Conservation (phyloP, 2,329 filamentous ascomycete genomes). For the Annulohypoxylon truncatum region DNA sequence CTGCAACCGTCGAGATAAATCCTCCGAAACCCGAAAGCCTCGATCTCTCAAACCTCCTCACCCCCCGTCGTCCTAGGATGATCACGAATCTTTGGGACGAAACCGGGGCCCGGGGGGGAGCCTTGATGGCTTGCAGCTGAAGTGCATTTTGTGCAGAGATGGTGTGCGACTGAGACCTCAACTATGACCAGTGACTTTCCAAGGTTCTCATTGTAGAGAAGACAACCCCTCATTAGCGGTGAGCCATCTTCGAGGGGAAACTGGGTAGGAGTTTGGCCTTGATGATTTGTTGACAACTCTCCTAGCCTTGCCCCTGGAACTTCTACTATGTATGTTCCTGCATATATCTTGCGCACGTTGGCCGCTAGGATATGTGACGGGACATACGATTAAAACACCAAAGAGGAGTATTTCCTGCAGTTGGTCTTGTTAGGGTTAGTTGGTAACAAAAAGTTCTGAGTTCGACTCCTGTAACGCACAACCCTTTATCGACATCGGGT, state of each 20-base stretch:
- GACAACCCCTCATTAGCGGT: constrained; percentile 5
- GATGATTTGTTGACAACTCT: not conserved
- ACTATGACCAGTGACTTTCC: constrained; percentile 12
- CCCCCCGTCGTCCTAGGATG: constrained; percentile 17
- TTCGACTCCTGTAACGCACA: constrained; percentile 12
- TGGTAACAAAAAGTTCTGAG: constrained; percentile 4
- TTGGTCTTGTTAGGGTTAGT: constrained; percentile 5
- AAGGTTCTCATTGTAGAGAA: constrained; percentile 14
- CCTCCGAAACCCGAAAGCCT: constrained; percentile 33
- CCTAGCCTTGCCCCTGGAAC: constrained; percentile 10
- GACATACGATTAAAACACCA: constrained; percentile 22
- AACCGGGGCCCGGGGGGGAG: no score
- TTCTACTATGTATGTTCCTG: constrained; percentile 19
- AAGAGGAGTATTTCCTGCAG: constrained; percentile 1
- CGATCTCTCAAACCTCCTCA: constrained; percentile 5
- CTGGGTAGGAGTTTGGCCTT: constrained; percentile 28
- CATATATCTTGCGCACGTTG: constrained; percentile 15
- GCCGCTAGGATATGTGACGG: constrained; percentile 5
- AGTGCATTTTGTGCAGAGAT: constrained; percentile 6
- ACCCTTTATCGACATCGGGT: constrained; percentile 20
- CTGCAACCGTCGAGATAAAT: constrained; percentile 37
- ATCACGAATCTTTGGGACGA: constrained; percentile 25
- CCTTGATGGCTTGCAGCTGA: constrained; percentile 10
- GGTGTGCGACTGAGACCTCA: constrained; percentile 29
- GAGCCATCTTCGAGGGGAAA: constrained; percentile 12